Evolutionary conservation across 169 alveolate genomes (phyloP).

Genomic region (Babesia divergens): DNA sequence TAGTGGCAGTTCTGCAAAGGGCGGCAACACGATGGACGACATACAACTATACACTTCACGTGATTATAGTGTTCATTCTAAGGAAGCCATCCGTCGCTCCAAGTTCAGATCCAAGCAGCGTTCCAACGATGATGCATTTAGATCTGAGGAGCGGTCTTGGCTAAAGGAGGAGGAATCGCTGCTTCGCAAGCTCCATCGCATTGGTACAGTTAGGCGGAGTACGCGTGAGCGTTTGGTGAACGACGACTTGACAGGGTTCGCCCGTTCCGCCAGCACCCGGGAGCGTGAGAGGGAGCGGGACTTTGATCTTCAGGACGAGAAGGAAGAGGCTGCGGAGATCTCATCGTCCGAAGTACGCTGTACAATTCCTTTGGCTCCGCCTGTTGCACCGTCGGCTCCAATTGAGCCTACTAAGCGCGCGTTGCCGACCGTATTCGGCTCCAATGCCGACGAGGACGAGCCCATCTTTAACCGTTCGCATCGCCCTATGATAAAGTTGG

Average conservation of each 20-base stretch:
- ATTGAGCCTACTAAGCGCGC: conserved; percentile 16
- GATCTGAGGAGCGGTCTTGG: conserved; percentile 69
- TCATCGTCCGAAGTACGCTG: conserved; percentile 12
- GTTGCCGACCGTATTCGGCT: conserved; percentile 27
- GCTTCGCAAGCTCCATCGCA: conserved; percentile 34
- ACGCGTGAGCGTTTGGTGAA: conserved; percentile 41
- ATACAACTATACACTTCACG: conserved; percentile 1
- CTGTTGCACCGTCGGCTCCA: conserved; percentile 12
- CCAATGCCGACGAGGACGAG: conserved; percentile 52
- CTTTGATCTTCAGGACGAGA: conserved; percentile 37
- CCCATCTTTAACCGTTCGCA: conserved; percentile 43
- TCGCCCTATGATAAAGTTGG: conserved; percentile 24
- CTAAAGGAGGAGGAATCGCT: conserved; percentile 66
- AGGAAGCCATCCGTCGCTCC: conserved; percentile 63
- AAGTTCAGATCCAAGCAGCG: conserved; percentile 52
- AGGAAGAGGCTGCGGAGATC: conserved; percentile 33
- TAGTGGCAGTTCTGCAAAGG: not conserved
- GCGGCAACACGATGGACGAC: conserved; percentile 1
- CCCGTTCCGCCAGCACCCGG: conserved; percentile 15
- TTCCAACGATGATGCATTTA: conserved; percentile 52
- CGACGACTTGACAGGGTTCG: conserved; percentile 47
- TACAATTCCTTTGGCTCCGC: conserved; percentile 28
- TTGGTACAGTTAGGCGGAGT: conserved; percentile 39
- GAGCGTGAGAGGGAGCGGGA: conserved; percentile 40
- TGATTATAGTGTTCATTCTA: conserved; percentile 65